phyloP scores from a whole-genome alignment of 2,329 filamentous ascomycete genomes.

The Aspergillus aculeatinus region DNA sequence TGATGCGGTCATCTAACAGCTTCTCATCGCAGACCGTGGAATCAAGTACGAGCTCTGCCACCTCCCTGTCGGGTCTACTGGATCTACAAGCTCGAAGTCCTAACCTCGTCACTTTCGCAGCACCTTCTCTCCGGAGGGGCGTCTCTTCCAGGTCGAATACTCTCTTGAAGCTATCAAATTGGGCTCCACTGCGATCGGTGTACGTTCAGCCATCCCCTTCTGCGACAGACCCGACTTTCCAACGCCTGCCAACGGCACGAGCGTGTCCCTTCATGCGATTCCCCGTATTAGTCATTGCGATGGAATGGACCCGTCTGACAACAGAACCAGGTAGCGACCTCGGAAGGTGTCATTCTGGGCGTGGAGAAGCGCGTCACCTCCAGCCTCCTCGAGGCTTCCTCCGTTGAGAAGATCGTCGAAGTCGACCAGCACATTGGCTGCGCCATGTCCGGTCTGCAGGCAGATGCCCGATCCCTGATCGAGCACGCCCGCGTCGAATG shows the following conservation, averaged over 20 bases:
- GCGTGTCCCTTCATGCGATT: too few species aligned
- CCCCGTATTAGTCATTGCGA: neutral
- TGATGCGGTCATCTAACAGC: constrained; percentile 37
- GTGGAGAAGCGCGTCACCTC: constrained; percentile 99
- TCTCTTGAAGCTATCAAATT: constrained; percentile 99
- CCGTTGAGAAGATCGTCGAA: constrained; percentile 99
- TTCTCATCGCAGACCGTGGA: constrained; percentile 70
- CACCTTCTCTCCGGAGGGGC: constrained; percentile 99
- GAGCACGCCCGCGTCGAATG: constrained; percentile 97
- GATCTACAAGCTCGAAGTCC: constrained; percentile 13
- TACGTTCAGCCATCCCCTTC: constrained; percentile 39
- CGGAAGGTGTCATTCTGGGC: constrained; percentile 90
- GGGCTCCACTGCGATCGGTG: constrained; percentile 95
- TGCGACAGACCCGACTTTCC: neutral
- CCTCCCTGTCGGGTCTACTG: constrained; percentile 5
- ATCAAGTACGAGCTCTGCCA: constrained; percentile 71
- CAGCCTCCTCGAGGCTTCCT: constrained; percentile 93
- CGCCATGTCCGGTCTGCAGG: constrained; percentile 97
- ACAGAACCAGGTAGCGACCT: constrained; percentile 72
- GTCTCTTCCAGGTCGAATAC: constrained; percentile 99
- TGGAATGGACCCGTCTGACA: neutral
- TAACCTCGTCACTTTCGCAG: constrained; percentile 48
- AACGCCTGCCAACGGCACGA: too few species aligned
- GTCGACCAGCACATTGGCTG: constrained; percentile 98
- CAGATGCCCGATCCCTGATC: constrained; percentile 94